Percentiles rank a stretch among this genome's conserved stretches.
These are phyloP conservation scores for Triangularia verruculosa DNA, from an alignment of 2,329 filamentous ascomycete species.

Conservation along the genomic window DNA sequence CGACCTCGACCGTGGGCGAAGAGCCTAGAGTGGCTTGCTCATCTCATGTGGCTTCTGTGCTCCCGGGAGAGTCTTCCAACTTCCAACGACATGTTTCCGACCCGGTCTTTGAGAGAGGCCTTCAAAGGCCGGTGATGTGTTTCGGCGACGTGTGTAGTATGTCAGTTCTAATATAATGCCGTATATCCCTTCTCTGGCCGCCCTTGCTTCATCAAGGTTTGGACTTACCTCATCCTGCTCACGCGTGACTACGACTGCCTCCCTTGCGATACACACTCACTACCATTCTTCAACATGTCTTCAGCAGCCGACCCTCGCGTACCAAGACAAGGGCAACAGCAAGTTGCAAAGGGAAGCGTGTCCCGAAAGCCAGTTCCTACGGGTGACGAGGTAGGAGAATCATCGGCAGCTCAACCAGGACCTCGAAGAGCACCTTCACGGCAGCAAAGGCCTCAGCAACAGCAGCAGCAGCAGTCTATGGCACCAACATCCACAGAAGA, in stretches of 20 bases:
- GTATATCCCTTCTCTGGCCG: conserved; percentile 7
- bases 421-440: conserved; percentile 3
- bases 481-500: neutral
- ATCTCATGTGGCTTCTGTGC: neutral
- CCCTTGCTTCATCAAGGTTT: conserved; percentile 7
- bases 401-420: neutral
- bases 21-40: conserved; percentile 1
- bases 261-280: neutral
- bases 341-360: neutral
- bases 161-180: conserved; percentile 11
- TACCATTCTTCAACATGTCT: neutral
- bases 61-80: neutral
- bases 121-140: conserved; percentile 15
- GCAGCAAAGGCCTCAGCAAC: conserved; percentile 2
- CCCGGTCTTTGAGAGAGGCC: conserved; percentile 5
- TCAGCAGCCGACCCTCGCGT: neutral
- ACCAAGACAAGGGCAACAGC: neutral
- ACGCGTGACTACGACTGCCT: neutral
- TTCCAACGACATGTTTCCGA: conserved; percentile 10
- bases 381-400: neutral
- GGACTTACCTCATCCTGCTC: conserved; percentile 1
- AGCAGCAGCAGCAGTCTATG: neutral
- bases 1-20: neutral
- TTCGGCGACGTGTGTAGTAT: conserved; percentile 11
- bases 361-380: conserved; percentile 4